Conservation (phyloP, 345 rosid species). For the sweet orange (Citrus sinensis) region DVS_A1.0 CM039161.1:20518501-20519000, state of each 20-base stretch:
- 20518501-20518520: slow-evolving; percentile 30
- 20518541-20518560: slow-evolving; percentile 21
- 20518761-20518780: slow-evolving; percentile 16
- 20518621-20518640: slow-evolving; percentile 14
- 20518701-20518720: slow-evolving; percentile 36
- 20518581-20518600: slow-evolving; percentile 33
- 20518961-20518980: slow-evolving; percentile 23
- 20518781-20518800: slow-evolving; percentile 6
- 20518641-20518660: slow-evolving; percentile 10
- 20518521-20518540: neutral
- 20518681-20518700: slow-evolving; percentile 29
- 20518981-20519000: neutral
- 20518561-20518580: slow-evolving; percentile 31
- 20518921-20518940: slow-evolving; percentile 38
- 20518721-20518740: slow-evolving; percentile 23
- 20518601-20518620: slow-evolving; percentile 31
- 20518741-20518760: slow-evolving; percentile 19
- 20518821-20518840: slow-evolving; percentile 5
- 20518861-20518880: neutral
- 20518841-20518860: slow-evolving; percentile 18
- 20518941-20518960: slow-evolving; percentile 27
- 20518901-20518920: slow-evolving; percentile 35
- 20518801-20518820: slow-evolving; percentile 15
- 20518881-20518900: slow-evolving; percentile 22
- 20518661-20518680: slow-evolving; percentile 19